Conservation (phyloP, 495 filamentous ascomycete genomes). For the Tetracladium marchalianum region DNA sequence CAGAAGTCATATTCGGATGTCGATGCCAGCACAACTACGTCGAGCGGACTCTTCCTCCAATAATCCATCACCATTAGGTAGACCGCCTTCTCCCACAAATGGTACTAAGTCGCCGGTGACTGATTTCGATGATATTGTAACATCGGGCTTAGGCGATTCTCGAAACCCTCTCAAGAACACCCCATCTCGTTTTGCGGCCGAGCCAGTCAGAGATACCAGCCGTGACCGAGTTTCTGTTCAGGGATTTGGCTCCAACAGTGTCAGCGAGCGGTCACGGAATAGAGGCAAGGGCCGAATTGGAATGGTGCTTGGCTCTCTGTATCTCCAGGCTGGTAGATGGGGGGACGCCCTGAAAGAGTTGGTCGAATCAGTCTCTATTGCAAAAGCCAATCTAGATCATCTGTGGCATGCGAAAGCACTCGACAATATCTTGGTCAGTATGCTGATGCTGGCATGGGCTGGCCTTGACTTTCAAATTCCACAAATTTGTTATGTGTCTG, state of each 20-base stretch:
- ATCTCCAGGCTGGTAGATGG: conserved; percentile 83
- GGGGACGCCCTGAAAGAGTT: conserved; percentile 81
- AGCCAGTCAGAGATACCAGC: conserved; percentile 36
- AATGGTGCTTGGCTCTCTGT: conserved; percentile 75
- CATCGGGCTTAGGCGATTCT: conserved; percentile 18
- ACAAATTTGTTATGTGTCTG: conserved; percentile 34
- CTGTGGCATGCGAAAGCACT: conserved; percentile 95
- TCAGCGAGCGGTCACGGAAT: conserved; percentile 67
- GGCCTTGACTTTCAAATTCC: conserved; percentile 80
- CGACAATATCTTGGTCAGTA: conserved; percentile 71
- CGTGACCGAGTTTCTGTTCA: conserved; percentile 76
- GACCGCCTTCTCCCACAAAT: conserved; percentile 33
- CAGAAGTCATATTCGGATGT: conserved; percentile 57
- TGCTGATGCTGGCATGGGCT: conserved; percentile 78
- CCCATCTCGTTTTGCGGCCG: conserved; percentile 23
- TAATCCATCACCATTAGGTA: conserved; percentile 22
- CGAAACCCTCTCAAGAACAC: conserved; percentile 26
- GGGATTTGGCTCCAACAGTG: conserved; percentile 64
- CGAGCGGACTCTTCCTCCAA: conserved; percentile 18
- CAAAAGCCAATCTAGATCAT: conserved; percentile 77
- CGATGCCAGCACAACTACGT: conserved; percentile 57
- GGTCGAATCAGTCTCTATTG: conserved; percentile 64
- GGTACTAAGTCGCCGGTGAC: conserved; percentile 34
- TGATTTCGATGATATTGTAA: conserved; percentile 62
- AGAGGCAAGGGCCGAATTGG: conserved; percentile 74